Percentiles rank a stretch among this genome's conserved stretches.
Conservation (phyloP, 2,329 filamentous ascomycete species). For the Fusarium verticillioides region DNA sequence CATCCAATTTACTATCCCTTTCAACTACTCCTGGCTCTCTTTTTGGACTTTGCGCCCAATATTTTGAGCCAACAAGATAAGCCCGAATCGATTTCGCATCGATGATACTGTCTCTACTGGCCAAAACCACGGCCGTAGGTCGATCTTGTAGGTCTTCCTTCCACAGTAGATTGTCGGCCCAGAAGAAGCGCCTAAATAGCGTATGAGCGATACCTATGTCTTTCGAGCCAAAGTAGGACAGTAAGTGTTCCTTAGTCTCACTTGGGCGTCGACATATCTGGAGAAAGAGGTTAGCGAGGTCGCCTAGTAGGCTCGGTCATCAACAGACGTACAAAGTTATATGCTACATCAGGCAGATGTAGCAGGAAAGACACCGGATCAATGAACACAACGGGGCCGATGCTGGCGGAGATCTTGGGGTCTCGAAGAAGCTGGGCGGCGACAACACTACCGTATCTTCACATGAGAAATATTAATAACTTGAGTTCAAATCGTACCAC, state of each 20-base stretch:
- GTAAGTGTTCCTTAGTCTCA: conserved; percentile 66
- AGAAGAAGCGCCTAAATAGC: conserved; percentile 68
- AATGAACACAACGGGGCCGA: conserved; percentile 64
- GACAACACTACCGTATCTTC: conserved; percentile 64
- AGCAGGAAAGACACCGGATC: conserved; percentile 70
- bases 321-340: conserved; percentile 62
- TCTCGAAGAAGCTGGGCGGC: conserved; percentile 64
- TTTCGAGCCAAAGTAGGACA: conserved; percentile 69
- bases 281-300: too few species aligned
- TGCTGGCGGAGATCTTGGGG: conserved; percentile 45
- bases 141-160: conserved; percentile 61
- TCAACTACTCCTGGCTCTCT: conserved; percentile 21
- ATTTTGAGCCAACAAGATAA: conserved; percentile 57
- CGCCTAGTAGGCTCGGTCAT: neutral
- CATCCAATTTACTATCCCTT: conserved; percentile 56
- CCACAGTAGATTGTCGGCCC: conserved; percentile 70
- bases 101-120: conserved; percentile 64
- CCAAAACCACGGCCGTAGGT: conserved; percentile 61
- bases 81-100: conserved; percentile 62
- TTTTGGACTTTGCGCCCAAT: conserved; percentile 32
- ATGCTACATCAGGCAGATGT: conserved; percentile 71
- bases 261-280: conserved; percentile 54
- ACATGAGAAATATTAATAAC: neutral
- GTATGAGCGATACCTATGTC: conserved; percentile 70
- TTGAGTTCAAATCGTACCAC: accelerated